Evolutionary conservation across 2,329 filamentous ascomycete species (phyloP).

Genomic region (Penicillium sp.): DNA sequence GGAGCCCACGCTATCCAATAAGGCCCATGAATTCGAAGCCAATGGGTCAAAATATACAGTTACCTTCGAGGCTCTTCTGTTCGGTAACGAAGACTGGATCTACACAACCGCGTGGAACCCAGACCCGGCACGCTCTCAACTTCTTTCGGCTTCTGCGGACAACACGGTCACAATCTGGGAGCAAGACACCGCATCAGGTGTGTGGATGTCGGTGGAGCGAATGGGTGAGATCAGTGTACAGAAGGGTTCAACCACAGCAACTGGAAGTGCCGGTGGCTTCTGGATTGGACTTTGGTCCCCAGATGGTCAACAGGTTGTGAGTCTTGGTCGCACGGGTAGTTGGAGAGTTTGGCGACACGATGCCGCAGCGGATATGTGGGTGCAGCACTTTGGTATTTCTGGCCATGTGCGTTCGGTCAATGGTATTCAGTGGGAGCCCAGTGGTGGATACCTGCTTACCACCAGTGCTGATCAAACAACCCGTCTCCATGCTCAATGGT

Average conservation of each 20-base stretch:
- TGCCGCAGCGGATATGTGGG: slow-evolving; percentile 68
- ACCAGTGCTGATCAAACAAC: slow-evolving; percentile 94
- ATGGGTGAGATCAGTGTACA: slow-evolving; percentile 92
- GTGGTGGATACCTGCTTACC: slow-evolving; percentile 82
- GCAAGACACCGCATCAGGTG: slow-evolving; percentile 77
- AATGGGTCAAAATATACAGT: slow-evolving; percentile 70
- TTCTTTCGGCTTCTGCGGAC: slow-evolving; percentile 90
- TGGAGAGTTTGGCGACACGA: slow-evolving; percentile 85
- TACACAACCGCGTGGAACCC: slow-evolving; percentile 81
- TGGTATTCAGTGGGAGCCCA: slow-evolving; percentile 80
- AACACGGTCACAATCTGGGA: slow-evolving; percentile 96
- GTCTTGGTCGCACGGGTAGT: slow-evolving; percentile 86
- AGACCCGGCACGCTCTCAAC: slow-evolving; percentile 62
- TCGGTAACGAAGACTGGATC: slow-evolving; percentile 98
- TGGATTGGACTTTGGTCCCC: slow-evolving; percentile 96
- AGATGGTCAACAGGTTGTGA: slow-evolving; percentile 72
- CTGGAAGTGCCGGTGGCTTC: slow-evolving; percentile 92
- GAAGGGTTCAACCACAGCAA: slow-evolving; percentile 95
- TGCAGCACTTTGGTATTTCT: slow-evolving; percentile 74
- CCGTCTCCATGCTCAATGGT: slow-evolving; percentile 82
- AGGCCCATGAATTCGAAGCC: slow-evolving; percentile 75
- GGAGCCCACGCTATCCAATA: slow-evolving; percentile 82
- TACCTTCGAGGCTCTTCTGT: slow-evolving; percentile 89
- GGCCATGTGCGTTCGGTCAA: slow-evolving; percentile 84
- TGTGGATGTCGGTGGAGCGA: slow-evolving; percentile 85